Evolutionary conservation across 2,329 filamentous ascomycete species (phyloP).

Genomic region (Acrocalymma vagum): DNA sequence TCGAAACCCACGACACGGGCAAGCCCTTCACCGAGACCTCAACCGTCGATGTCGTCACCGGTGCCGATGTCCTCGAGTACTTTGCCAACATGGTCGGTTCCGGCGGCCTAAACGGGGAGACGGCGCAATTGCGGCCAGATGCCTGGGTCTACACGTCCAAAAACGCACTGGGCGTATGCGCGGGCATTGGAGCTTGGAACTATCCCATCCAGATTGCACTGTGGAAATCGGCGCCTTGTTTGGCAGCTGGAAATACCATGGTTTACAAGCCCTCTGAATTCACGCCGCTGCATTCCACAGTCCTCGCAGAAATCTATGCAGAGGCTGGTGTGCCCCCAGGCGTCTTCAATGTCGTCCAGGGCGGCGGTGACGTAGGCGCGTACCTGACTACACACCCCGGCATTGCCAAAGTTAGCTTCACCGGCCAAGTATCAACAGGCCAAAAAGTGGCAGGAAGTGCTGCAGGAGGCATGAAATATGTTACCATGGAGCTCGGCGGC

Average conservation of each 20-base stretch:
- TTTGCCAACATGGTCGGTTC: conserved; percentile 81
- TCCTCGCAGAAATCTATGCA: conserved; percentile 77
- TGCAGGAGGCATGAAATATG: conserved; percentile 83
- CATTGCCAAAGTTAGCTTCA: conserved; percentile 89
- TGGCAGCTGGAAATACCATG: conserved; percentile 89
- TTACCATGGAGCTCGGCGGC: conserved; percentile 91
- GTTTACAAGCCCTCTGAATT: conserved; percentile 91
- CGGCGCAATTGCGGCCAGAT: conserved; percentile 75
- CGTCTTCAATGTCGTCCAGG: conserved; percentile 88
- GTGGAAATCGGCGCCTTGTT: conserved; percentile 87
- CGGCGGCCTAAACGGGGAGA: conserved; percentile 82
- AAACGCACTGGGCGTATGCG: conserved; percentile 83
- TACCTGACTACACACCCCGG: conserved; percentile 75
- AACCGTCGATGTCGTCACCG: conserved; percentile 82
- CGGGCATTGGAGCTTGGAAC: conserved; percentile 90
- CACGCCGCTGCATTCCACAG: conserved; percentile 82
- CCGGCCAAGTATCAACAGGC: conserved; percentile 84
- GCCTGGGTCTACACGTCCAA: conserved; percentile 87
- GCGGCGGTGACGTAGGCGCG: conserved; percentile 78
- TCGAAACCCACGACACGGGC: conserved; percentile 87
- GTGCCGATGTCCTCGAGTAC: conserved; percentile 86
- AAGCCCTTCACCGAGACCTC: conserved; percentile 87
- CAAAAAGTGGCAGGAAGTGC: conserved; percentile 81
- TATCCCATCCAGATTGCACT: conserved; percentile 90
- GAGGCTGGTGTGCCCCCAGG: conserved; percentile 82